These are phyloP conservation scores for Diplocarpon mali DNA, from an alignment of 2,329 filamentous ascomycete genomes.

Conservation along the genomic window DNA sequence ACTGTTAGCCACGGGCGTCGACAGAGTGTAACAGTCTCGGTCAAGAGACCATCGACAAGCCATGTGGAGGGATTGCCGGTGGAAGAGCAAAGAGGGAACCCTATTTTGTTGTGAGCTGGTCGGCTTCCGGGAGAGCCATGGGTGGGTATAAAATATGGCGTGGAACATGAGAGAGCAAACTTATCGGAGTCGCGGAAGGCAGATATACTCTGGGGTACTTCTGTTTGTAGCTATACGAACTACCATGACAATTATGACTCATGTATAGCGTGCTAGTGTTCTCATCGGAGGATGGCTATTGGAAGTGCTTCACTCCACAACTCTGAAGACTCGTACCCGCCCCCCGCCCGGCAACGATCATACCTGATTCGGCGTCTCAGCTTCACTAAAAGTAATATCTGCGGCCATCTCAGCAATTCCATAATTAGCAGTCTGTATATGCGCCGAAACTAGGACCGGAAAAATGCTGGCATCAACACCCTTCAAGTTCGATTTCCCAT, in stretches of 20 bases:
- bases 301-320: too few species aligned
- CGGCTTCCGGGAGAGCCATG: too few species aligned
- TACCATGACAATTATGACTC: too few species aligned
- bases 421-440: conserved; percentile 16
- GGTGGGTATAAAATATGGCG: too few species aligned
- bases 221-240: too few species aligned
- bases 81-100: conserved; percentile 8
- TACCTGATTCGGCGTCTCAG: background rate
- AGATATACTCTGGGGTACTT: too few species aligned
- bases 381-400: conserved; percentile 9
- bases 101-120: conserved; percentile 4
- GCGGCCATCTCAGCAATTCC: conserved; percentile 19
- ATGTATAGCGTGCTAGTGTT: too few species aligned
- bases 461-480: conserved; percentile 21
- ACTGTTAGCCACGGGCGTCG: conserved; percentile 4
- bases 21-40: conserved; percentile 4
- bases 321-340: background rate
- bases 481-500: conserved; percentile 13
- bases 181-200: too few species aligned
- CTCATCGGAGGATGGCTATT: too few species aligned
- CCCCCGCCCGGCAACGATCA: background rate
- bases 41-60: conserved; percentile 4
- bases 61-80: background rate
- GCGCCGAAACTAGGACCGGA: conserved; percentile 11
- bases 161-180: too few species aligned